phyloP scores from a whole-genome alignment of 148 eudicot genomes.

The Agrostemma githago region DNA sequence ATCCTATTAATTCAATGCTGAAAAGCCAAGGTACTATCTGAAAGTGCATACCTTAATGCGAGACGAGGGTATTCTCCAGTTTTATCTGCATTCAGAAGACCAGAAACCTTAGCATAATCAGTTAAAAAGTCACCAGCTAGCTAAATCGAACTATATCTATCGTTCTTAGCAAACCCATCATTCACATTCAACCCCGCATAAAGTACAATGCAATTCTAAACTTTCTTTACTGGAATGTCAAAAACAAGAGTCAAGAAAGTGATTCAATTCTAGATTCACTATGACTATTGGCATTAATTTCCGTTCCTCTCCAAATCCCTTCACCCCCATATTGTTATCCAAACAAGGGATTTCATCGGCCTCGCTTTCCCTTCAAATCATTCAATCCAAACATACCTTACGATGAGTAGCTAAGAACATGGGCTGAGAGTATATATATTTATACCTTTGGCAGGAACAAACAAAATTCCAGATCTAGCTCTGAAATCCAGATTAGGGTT shows the following conservation, averaged over 20 bases:
- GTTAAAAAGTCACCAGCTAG: not conserved
- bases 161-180: conserved; percentile 1
- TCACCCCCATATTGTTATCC: too few species aligned
- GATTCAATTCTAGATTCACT: not conserved
- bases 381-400: too few species aligned
- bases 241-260: not conserved
- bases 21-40: too few species aligned
- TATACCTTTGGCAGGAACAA: conserved; percentile 71
- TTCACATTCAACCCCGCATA: not conserved
- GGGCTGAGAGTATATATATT: too few species aligned
- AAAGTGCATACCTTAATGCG: conserved; percentile 17
- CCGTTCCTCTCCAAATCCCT: too few species aligned
- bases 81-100: conserved; percentile 42
- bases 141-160: not conserved
- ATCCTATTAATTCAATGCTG: not conserved
- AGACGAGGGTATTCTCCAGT: conserved; percentile 53
- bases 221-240: not conserved
- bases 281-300: not conserved
- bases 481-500: conserved; percentile 42
- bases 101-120: not conserved
- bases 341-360: too few species aligned
- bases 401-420: too few species aligned
- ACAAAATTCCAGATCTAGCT: conserved; percentile 50
- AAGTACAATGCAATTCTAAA: not conserved
- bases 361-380: too few species aligned